Base-by-base conservation (phyloP, 768 basidiomycete species). In the Phlegmacium glaucopus region DNA sequence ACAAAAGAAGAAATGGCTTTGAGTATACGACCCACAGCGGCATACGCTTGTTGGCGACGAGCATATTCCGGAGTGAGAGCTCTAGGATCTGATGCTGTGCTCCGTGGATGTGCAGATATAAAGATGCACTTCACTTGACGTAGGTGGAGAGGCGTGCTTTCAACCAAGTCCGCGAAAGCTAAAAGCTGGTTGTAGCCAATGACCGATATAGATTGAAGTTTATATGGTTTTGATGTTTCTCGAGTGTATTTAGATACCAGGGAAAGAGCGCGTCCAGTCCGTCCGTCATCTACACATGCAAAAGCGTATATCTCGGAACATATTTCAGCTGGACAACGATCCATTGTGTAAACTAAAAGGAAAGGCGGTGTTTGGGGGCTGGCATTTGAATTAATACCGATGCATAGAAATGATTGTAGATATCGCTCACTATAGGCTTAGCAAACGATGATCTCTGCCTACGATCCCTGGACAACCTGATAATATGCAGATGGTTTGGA, bases 211-310 rank as follows among this genome's bases (percentile, higher is more conserved):
- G 63, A 68, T 29, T 67, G 67, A 16, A 66, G 51, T 37, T 59
- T 62, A 48, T 53, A 59, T 7, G 45, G 54, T 22, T 45, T 49
- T 6, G 69, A 69, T 8, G 51, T 44, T 22, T 60, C 52, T 38
- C 55, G 45, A 41, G 68, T 60, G 55, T 52, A 61, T 37, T 50
- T 52, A 12, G 70, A 72, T 30, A 69, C 68, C 30, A 67, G 65
- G 28, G 70, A 64, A 5, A 71, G 61, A 15, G 70, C 57, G 12
- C 69, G 64, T 6, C 67, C 71, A 5, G 70, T 70, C 8, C 48
- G 42, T 18, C 70, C 69, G 30, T 62, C 57, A 50, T 71, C 70
- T 8, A 56, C 54, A 55, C 70, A 73, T 2, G 71, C 68, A 16
- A 60, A 58, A 5, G 44, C 42, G 50, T 70, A 69, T 26, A 57